Evolutionary conservation across 108 stramenopile genomes (phyloP), one percentile per base, ranked within the genome.

Genomic region (Skeletonema costatum): DNA sequence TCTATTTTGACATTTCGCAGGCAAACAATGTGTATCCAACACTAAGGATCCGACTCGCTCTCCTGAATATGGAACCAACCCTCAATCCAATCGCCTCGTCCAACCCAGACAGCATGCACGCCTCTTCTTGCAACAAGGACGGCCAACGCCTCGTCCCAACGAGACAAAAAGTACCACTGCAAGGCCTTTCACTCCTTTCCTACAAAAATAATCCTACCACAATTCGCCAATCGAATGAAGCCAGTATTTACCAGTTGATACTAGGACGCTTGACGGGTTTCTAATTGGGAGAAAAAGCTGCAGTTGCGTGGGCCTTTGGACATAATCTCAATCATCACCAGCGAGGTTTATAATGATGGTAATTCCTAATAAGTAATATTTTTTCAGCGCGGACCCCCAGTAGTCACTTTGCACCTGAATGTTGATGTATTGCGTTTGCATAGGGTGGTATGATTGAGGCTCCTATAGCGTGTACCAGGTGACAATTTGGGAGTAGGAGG

Each of bases 401-500:
- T 81, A 81, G n/a, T n/a, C 44, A 64, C 80, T 1, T 17, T 81
- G 8, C 42, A 71, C 44, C 56, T 81, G 8, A 53, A 75, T 12
- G 30, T 59, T 44, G 64, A 75, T 14, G 80, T 32, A 64, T 19
- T 19, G 64, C 73, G 44, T 36, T 74, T 16, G 66, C 79, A 50
- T 68, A 60, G 60, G 79, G n/a, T n/a, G 79, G 16, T 74, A 42
- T 70, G 35, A n/a, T 80, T 30, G 68, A 80, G 30, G 32, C 59
- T 32, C 53, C 56, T 19, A 63, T 58, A 25, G 30, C 69, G n/a
- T n/a, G n/a, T 80, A 80, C 65, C 30, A 70, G 53, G 79, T n/a
- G 79, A 10, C 68, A 80, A 30, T 60, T 74, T 38, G n/a, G 79
- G 79, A 58, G 30, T 80, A 25, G 79, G 68, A 35, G n/a, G 58